phyloP scores from a whole-genome alignment of 164 flowering plant genomes.

The Nelumbo lutea region DNA sequence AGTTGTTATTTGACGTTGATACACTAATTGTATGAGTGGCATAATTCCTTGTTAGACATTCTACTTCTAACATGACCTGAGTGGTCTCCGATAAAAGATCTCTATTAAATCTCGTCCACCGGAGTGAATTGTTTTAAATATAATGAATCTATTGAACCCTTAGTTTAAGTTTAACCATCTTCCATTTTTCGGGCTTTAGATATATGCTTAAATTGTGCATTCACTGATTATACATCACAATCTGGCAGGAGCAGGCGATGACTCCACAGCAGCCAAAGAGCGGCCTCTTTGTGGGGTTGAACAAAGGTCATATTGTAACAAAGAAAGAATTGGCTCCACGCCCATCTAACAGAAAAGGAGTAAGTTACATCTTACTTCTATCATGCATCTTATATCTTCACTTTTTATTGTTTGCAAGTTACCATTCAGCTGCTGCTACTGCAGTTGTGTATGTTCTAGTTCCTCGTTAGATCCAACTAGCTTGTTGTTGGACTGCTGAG shows the following conservation, averaged over 20 bases:
- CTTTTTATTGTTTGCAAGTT: too few species aligned
- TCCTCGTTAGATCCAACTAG: too few species aligned
- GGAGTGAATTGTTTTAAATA: not conserved
- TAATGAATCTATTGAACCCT: too few species aligned
- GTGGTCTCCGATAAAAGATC: not conserved
- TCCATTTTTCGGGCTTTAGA: not conserved
- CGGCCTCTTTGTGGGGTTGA: constrained; percentile 56
- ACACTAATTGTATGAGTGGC: too few species aligned
- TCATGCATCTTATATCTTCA: too few species aligned
- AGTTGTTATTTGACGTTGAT: too few species aligned
- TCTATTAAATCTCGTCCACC: not conserved
- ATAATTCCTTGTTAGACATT: too few species aligned
- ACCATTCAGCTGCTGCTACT: too few species aligned
- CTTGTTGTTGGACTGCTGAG: too few species aligned
- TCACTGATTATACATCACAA: not conserved
- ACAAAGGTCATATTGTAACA: constrained; percentile 53
- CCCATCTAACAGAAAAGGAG: constrained; percentile 56
- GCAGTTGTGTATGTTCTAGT: too few species aligned
- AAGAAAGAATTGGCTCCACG: constrained; percentile 48
- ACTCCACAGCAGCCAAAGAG: constrained; percentile 48
- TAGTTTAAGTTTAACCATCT: not conserved
- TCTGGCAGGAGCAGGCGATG: constrained; percentile 29
- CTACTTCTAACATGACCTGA: too few species aligned
- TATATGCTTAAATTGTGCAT: too few species aligned
- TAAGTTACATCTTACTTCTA: constrained; percentile 15